phyloP scores from a whole-genome alignment of 2,329 filamentous ascomycete genomes.

The Curvularia lunata region DNA sequence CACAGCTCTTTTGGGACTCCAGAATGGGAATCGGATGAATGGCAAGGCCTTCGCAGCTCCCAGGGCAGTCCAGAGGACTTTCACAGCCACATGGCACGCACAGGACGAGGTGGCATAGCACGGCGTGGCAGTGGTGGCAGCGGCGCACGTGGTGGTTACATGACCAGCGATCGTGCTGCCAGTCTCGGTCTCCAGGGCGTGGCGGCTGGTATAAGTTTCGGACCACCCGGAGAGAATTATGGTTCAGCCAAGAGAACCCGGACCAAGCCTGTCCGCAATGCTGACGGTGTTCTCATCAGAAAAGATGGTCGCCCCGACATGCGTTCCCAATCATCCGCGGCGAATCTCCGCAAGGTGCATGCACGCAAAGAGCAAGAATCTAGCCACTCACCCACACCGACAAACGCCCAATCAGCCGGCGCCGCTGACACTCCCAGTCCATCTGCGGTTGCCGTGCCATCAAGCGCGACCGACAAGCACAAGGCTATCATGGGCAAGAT shows the following conservation, averaged over 20 bases:
- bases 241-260: conserved; percentile 56
- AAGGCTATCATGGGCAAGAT: conserved; percentile 46
- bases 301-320: conserved; percentile 60
- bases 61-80: conserved; percentile 48
- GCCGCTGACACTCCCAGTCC: conserved; percentile 42
- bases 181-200: conserved; percentile 41
- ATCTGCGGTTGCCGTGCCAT: conserved; percentile 16
- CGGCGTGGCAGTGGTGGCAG: conserved; percentile 46
- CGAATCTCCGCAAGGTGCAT: conserved; percentile 59
- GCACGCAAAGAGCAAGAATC: conserved; percentile 54
- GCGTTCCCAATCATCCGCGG: conserved; percentile 59
- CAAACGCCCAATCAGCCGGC: conserved; percentile 23
- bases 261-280: conserved; percentile 58
- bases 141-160: conserved; percentile 28
- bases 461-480: conserved; percentile 35
- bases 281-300: conserved; percentile 58
- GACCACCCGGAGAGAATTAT: conserved; percentile 43
- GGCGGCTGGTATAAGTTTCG: conserved; percentile 28
- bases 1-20: conserved; percentile 35
- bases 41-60: conserved; percentile 42
- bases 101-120: conserved; percentile 37
- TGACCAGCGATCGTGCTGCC: conserved; percentile 35
- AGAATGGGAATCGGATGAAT: conserved; percentile 52
- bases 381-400: conserved; percentile 33
- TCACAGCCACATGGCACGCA: conserved; percentile 38